Evolutionary conservation across 257 asterid species (phyloP).

Genomic region (Knoxia roxburghii): DNA sequence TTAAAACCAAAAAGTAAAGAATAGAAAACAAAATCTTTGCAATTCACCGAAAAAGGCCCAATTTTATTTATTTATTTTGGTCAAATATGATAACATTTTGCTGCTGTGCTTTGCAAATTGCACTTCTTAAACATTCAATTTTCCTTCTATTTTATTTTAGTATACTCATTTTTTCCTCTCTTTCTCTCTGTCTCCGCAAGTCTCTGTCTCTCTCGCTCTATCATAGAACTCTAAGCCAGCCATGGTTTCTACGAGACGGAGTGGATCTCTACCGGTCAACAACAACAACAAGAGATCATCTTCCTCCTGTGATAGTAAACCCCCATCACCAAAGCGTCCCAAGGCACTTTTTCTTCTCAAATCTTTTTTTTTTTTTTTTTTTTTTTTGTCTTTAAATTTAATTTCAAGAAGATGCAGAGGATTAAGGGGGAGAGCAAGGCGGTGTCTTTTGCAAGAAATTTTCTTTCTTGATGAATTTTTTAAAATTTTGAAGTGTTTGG

Average conservation of each 20-base stretch:
- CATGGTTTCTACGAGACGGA: slow-evolving; percentile 92
- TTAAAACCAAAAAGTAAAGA: too few species aligned
- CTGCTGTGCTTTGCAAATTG: not conserved
- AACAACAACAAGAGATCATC: slow-evolving; percentile 56
- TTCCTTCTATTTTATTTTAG: too few species aligned
- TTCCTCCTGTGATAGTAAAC: slow-evolving; percentile 57
- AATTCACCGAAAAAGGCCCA: too few species aligned
- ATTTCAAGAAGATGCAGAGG: not conserved
- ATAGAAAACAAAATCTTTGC: too few species aligned
- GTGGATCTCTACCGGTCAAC: slow-evolving; percentile 84
- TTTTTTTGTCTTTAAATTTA: not conserved
- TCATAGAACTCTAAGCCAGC: slow-evolving; percentile 14
- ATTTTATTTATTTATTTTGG: too few species aligned
- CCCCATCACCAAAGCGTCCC: slow-evolving; percentile 75
- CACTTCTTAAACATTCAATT: not conserved
- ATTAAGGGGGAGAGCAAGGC: not conserved
- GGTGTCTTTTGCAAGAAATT: not conserved
- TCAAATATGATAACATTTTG: not conserved
- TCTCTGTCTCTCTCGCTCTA: slow-evolving; percentile 13
- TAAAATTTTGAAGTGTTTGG: slow-evolving; percentile 23
- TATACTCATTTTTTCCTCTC: not conserved
- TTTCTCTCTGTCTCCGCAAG: slow-evolving; percentile 7
- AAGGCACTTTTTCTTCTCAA: slow-evolving; percentile 35
- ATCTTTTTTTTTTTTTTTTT: not conserved
- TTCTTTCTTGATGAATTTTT: not conserved